Evolutionary conservation across 257 asterid genomes (phyloP), one percentile per base, ranked within the genome.

Genomic region (Schizonepeta tenuifolia): DNA sequence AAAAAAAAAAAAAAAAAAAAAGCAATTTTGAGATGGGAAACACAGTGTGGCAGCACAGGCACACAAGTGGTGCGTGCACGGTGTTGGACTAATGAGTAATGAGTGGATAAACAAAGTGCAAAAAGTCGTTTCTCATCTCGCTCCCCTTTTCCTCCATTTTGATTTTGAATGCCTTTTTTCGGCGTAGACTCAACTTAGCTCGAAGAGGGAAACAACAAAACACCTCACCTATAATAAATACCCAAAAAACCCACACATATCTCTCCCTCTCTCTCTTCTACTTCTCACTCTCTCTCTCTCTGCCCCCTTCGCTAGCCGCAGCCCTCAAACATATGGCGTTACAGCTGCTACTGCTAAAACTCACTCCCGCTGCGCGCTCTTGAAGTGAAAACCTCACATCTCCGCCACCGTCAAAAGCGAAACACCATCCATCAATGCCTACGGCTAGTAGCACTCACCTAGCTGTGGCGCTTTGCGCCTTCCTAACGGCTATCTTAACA

Each of bases 391-490:
- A 38, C 8, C 58, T 55, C 11, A 9, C 21, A n/a, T 3, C 43
- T 35, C 62, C 70, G 14, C 53, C 40, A 7, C 63, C 66, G 9
- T 12, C 26, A 9, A 9, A 12, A 5, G 33, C 26, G 33, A 28
- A 44, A 43, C 5, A 0, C 15, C 3, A 61, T 17, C n/a, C 67
- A 38, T 46, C 73, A 4, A 85, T 89, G 90, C 50, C 85, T 65
- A 81, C 82, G 75, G 80, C 82, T 76, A 76, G 31, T 69, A 67
- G 22, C 33, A 55, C 63, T 41, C 73, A 75, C 71, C 74, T 86
- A 43, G 58, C 75, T 2, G 67, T 78, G 66, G 76, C 78, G 62
- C 82, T 84, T n/a, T 81, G 80, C 81, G 70, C 83, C 77, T 17
- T 69, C 72, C 50, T 76, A 8, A 66, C 60, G 14, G 54, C 49